Percentiles rank a stretch among this genome's conserved stretches.
Conservation (phyloP, 495 filamentous ascomycete genomes). For the Podospora appendiculata region DNA sequence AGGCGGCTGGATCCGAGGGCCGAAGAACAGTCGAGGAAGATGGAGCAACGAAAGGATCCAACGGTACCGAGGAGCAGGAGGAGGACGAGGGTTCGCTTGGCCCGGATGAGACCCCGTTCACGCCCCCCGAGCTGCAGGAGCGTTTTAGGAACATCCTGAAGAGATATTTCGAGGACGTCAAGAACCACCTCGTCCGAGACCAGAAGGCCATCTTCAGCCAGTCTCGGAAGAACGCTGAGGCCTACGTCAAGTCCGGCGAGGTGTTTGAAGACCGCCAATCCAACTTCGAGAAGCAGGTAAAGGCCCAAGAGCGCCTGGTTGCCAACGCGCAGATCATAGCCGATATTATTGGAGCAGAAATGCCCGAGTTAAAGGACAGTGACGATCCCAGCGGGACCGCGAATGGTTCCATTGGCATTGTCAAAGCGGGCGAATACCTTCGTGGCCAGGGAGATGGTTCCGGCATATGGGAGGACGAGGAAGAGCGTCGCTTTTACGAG, state of each 20-base stretch:
- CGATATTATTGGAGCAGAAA: constrained; percentile 82
- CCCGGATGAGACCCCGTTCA: constrained; percentile 63
- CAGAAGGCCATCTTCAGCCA: constrained; percentile 79
- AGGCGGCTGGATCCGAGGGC: constrained; percentile 57
- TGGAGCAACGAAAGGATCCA: constrained; percentile 52
- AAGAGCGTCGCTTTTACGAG: constrained; percentile 96
- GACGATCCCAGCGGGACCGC: constrained; percentile 55
- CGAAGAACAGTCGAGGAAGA: constrained; percentile 82
- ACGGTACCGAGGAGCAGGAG: constrained; percentile 42
- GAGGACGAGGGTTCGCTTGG: constrained; percentile 30
- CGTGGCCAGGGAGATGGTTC: constrained; percentile 82
- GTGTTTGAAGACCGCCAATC: constrained; percentile 97
- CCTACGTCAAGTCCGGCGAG: constrained; percentile 96
- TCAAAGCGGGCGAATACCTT: constrained; percentile 89
- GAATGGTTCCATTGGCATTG: constrained; percentile 78
- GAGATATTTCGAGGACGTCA: constrained; percentile 91
- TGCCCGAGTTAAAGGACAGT: constrained; percentile 85
- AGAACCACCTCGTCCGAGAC: constrained; percentile 77
- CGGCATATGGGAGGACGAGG: constrained; percentile 99
- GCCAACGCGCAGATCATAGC: constrained; percentile 86
- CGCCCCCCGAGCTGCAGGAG: constrained; percentile 66
- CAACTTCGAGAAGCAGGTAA: constrained; percentile 88
- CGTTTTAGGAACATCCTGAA: constrained; percentile 82
- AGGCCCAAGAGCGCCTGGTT: constrained; percentile 84
- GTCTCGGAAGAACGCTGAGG: constrained; percentile 89